These are phyloP conservation scores for Acorus calamus DNA, from an alignment of 106 monocot species.

Conservation along the genomic window DNA sequence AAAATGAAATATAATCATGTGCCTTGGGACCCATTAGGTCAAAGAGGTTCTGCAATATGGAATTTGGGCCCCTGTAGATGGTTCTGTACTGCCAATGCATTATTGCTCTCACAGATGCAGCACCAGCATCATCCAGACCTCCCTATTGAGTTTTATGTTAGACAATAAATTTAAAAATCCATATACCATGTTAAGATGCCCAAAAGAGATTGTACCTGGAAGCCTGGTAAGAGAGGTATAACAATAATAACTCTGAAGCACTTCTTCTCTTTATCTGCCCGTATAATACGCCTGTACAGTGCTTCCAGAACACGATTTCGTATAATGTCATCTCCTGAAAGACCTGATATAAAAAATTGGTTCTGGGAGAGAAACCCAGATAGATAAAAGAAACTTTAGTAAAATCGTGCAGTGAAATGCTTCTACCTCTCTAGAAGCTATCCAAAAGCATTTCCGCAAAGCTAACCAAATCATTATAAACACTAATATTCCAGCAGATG, in stretches of 20 bases:
- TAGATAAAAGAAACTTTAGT: neutral
- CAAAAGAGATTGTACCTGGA: constrained; percentile 57
- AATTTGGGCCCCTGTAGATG: constrained; percentile 86
- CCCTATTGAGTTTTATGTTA: constrained; percentile 31
- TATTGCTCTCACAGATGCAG: constrained; percentile 97
- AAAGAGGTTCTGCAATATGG: constrained; percentile 73
- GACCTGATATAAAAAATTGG: constrained; percentile 99
- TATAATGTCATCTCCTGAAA: constrained; percentile 87
- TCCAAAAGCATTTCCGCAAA: no score
- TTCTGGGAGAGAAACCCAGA: constrained; percentile 56
- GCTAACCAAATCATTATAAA: no score
- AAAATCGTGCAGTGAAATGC: neutral
- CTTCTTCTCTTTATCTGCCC: constrained; percentile 74
- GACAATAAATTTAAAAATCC: neutral
- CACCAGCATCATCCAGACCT: constrained; percentile 97
- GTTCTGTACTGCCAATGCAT: constrained; percentile 98
- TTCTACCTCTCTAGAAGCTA: no score
- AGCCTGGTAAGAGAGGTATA: constrained; percentile 91
- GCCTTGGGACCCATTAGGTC: constrained; percentile 66
- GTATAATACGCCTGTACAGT: constrained; percentile 73
- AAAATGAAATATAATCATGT: constrained; percentile 91
- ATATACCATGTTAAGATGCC: constrained; percentile 2
- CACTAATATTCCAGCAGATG: no score
- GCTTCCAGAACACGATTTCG: constrained; percentile 92
- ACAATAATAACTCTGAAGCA: constrained; percentile 91